These are phyloP conservation scores for Micromonas commoda DNA, from an alignment of 139 green algal genomes.

Conservation along the genomic window DNA sequence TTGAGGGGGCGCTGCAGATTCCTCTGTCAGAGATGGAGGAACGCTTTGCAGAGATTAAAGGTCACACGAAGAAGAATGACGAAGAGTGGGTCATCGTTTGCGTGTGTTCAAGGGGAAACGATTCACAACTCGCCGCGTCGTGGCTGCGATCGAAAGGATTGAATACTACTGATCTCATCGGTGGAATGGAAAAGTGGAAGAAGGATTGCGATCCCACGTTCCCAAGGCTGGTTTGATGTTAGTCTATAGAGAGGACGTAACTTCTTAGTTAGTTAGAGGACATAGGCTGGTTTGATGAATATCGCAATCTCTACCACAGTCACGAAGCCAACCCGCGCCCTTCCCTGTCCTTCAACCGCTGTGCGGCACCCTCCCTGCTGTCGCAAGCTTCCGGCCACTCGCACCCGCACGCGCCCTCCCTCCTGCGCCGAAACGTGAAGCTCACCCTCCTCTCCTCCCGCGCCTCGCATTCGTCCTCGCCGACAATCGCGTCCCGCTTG, in stretches of 20 bases:
- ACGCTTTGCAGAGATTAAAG: neutral
- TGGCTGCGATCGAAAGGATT: neutral
- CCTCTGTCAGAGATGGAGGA: neutral
- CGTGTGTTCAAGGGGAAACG: conserved; percentile 16
- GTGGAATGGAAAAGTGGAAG: neutral
- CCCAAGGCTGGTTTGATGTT: conserved; percentile 5
- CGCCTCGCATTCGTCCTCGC: neutral
- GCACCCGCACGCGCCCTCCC: conserved; percentile 63
- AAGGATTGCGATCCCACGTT: conserved; percentile 1
- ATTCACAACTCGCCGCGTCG: conserved; percentile 5
- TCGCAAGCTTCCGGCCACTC: conserved; percentile 76
- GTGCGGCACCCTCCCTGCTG: conserved; percentile 34
- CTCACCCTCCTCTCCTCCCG: conserved; percentile 52
- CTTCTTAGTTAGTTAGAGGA: too few relatives aligned
- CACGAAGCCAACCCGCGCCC: too few relatives aligned
- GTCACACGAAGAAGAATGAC: neutral
- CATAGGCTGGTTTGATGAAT: too few relatives aligned
- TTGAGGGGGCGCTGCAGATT: neutral
- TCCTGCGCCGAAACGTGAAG: conserved; percentile 79
- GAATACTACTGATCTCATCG: neutral
- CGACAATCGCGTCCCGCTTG: conserved; percentile 56
- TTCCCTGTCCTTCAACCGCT: neutral
- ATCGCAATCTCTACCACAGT: too few relatives aligned
- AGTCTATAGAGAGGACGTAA: too few relatives aligned
- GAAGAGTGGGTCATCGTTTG: neutral